Evolutionary conservation across 371 early-diverging fungal species (phyloP).

Genomic region (Syncephalis plumigaleata): DNA sequence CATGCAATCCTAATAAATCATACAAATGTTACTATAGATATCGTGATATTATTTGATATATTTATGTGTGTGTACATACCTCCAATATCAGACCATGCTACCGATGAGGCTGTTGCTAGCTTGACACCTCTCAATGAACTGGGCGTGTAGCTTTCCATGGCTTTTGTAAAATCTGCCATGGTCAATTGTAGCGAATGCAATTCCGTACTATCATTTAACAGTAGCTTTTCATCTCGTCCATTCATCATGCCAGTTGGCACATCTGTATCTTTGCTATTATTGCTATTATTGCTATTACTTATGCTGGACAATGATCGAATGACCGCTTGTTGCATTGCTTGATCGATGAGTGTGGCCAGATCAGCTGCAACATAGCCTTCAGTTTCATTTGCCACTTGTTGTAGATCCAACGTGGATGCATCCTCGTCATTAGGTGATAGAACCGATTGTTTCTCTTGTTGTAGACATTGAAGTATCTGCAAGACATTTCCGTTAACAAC

Average conservation of each 20-base stretch:
- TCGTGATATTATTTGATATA: background rate
- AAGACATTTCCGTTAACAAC: too few species aligned
- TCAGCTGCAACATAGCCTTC: slow-evolving; percentile 85
- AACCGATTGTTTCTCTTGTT: too few species aligned
- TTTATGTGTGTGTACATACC: slow-evolving; percentile 14
- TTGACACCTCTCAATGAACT: slow-evolving; percentile 65
- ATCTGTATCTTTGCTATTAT: too few species aligned
- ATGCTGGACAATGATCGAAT: slow-evolving; percentile 23
- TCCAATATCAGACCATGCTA: slow-evolving; percentile 81
- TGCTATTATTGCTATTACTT: too few species aligned
- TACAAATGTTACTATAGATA: background rate
- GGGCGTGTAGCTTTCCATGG: slow-evolving; percentile 66
- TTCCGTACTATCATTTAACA: background rate
- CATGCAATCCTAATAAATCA: slow-evolving; percentile 36
- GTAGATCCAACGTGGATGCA: slow-evolving; percentile 37
- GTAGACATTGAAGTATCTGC: too few species aligned
- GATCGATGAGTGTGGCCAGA: slow-evolving; percentile 54
- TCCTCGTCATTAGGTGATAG: slow-evolving; percentile 11
- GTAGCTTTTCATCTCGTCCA: too few species aligned
- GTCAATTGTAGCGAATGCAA: background rate
- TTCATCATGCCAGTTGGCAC: too few species aligned
- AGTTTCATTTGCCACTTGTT: slow-evolving; percentile 55
- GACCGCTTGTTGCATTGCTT: slow-evolving; percentile 68
- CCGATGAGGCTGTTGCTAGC: slow-evolving; percentile 44
- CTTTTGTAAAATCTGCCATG: slow-evolving; percentile 43